Conservation (phyloP, 2,329 filamentous ascomycete genomes). For the Coniochaeta prunicola region DNA sequence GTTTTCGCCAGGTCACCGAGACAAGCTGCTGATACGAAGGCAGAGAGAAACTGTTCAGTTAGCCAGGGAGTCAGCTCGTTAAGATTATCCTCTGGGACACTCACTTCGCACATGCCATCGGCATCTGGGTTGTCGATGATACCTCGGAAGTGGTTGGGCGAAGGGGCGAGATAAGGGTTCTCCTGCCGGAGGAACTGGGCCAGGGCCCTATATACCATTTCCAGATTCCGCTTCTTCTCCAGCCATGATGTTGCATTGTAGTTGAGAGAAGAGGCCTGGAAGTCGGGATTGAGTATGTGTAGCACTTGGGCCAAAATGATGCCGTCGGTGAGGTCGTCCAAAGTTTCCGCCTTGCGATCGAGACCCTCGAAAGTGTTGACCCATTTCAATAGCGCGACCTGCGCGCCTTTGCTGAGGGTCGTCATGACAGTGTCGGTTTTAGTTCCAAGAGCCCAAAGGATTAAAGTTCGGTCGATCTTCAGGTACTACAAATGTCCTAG, state of each 20-base stretch:
- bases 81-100: neutral
- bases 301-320: conserved; percentile 47
- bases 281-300: conserved; percentile 49
- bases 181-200: conserved; percentile 63
- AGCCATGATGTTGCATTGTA: conserved; percentile 36
- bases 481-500: neutral
- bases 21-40: conserved; percentile 21
- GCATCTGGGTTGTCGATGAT: conserved; percentile 50
- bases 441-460: neutral
- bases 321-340: conserved; percentile 46
- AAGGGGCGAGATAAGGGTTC: conserved; percentile 41
- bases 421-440: neutral
- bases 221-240: conserved; percentile 81
- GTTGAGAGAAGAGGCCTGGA: conserved; percentile 47
- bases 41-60: conserved; percentile 15
- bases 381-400: conserved; percentile 50
- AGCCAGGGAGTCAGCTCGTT: neutral
- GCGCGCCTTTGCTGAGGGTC: conserved; percentile 34
- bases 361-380: conserved; percentile 37
- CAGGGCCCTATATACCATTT: conserved; percentile 78
- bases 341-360: conserved; percentile 34
- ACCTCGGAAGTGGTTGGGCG: conserved; percentile 50
- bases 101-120: conserved; percentile 44
- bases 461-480: neutral
- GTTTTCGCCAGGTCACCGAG: conserved; percentile 19